These are phyloP conservation scores for Phanerochaete carnosa DNA, from an alignment of 768 basidiomycete genomes.

Conservation along the genomic window DNA sequence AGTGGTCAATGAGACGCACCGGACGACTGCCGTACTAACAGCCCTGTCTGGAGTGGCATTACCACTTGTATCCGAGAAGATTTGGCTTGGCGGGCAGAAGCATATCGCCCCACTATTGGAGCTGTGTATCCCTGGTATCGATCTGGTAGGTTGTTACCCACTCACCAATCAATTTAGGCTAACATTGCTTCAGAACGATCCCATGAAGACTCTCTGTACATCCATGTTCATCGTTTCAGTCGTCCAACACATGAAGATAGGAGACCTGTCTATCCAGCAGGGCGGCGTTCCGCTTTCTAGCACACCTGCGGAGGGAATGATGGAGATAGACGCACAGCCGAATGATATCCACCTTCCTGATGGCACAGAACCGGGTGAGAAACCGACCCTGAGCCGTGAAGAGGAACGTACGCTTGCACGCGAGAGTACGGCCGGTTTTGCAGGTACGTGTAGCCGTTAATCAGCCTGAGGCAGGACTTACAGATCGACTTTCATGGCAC, in stretches of 20 bases:
- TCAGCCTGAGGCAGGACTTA: background rate
- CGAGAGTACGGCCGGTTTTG: constrained; percentile 77
- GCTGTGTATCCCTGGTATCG: constrained; percentile 87
- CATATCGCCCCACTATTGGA: constrained; percentile 86
- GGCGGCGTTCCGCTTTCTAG: constrained; percentile 55
- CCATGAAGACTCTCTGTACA: constrained; percentile 74
- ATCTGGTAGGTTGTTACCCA: constrained; percentile 51
- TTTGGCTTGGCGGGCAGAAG: constrained; percentile 87
- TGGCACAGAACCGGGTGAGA: constrained; percentile 40
- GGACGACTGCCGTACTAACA: constrained; percentile 88
- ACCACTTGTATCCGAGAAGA: constrained; percentile 69
- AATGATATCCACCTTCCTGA: constrained; percentile 47
- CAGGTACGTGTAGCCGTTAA: constrained; percentile 43
- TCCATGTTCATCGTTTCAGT: constrained; percentile 74
- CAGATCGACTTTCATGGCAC: background rate
- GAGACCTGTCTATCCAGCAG: constrained; percentile 65
- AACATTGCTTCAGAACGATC: constrained; percentile 58
- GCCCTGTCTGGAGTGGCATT: constrained; percentile 76
- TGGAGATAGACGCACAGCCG: constrained; percentile 48
- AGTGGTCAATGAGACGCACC: constrained; percentile 90
- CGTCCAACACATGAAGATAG: constrained; percentile 74
- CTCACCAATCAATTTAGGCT: background rate
- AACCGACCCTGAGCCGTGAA: constrained; percentile 46
- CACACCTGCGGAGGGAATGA: constrained; percentile 49
- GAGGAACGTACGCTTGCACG: constrained; percentile 73